These are phyloP conservation scores for Triticum timopheevii DNA, from an alignment of 176 grass and related monocot species.

Conservation along the genomic window DNA sequence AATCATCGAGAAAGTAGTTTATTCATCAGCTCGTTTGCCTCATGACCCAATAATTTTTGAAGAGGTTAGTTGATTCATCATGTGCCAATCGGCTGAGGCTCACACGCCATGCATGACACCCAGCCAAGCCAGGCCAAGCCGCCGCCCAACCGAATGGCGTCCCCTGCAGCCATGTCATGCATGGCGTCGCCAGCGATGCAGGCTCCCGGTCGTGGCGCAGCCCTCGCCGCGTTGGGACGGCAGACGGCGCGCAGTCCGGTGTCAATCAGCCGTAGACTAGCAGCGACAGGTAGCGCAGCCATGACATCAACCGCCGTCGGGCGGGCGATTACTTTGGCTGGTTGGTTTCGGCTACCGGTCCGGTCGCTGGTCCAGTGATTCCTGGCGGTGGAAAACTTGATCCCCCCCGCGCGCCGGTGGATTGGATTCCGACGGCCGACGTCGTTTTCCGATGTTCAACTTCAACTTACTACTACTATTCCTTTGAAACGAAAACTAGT, in stretches of 20 bases:
- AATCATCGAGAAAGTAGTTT: too few species aligned
- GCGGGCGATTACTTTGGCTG: not conserved
- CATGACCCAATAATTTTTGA: not conserved
- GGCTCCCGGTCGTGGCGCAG: not conserved
- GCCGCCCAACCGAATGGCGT: not conserved
- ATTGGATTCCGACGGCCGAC: not conserved
- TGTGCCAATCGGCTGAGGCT: not conserved
- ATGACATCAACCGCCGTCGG: not conserved
- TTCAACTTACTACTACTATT: too few species aligned
- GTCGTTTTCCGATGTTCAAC: not conserved
- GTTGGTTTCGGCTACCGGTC: not conserved
- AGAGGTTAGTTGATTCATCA: not conserved
- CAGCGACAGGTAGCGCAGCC: not conserved
- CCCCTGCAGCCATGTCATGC: not conserved
- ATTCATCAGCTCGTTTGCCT: not conserved
- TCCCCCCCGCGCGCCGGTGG: not conserved
- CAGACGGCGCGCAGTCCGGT: too few species aligned
- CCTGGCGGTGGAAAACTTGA: not conserved
- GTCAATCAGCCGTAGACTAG: too few species aligned
- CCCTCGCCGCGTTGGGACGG: too few species aligned
- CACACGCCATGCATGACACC: not conserved
- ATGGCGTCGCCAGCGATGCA: not conserved
- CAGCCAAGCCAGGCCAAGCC: not conserved
- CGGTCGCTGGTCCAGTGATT: not conserved
- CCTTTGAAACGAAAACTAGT: too few species aligned